Base-by-base conservation (phyloP, 805 yeast genomes). In the Clavispora phyllophila region DNA sequence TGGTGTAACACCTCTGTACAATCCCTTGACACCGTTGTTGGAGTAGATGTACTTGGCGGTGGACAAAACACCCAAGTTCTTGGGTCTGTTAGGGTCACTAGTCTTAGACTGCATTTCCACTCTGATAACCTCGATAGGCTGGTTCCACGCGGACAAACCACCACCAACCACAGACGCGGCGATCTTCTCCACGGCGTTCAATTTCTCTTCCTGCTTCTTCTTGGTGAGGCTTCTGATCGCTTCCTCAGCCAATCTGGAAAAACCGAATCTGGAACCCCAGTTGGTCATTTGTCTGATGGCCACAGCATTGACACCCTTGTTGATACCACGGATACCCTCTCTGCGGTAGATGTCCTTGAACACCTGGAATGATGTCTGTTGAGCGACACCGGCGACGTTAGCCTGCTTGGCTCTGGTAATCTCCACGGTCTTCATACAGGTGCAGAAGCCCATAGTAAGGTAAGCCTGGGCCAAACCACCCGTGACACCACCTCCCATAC, bases 231-330 rank as follows among this genome's bases (percentile, higher is more conserved):
- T 73, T 60, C 87, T 81, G 57, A 93, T 88, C 4, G 68, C 72
- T 54, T 87, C 91, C 72, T 93, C 99, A 25, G 96, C 95, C 58
- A 90, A 76, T 61, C 99, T 79, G 3, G 96, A 77, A 32, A 93
- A 75, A 27, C 98, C 99, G 58, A 90, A 91, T 62, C 99, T 79
- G 15, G 97, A 88, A 40, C 99, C 99, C 99, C 99, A 93, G 68
- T 93, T 93, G 53, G 98, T 91, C 87, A 88, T 85, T 65, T 93
- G 99, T 70, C 99, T 84, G 53, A 91, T 84, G n/a, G 98, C 98
- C 45, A 91, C 97, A 8, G 99, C 99, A 62, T 91, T 91, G 46
- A 91, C 98, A 65, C 99, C 99, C 70, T 86, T 89, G 70, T 93
- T 91, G 62, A 93, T 88, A 56, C 99, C 99, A 53, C 83, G 76